Conservation (phyloP, 805 yeast species). For the Lipomyces kockii region DNA sequence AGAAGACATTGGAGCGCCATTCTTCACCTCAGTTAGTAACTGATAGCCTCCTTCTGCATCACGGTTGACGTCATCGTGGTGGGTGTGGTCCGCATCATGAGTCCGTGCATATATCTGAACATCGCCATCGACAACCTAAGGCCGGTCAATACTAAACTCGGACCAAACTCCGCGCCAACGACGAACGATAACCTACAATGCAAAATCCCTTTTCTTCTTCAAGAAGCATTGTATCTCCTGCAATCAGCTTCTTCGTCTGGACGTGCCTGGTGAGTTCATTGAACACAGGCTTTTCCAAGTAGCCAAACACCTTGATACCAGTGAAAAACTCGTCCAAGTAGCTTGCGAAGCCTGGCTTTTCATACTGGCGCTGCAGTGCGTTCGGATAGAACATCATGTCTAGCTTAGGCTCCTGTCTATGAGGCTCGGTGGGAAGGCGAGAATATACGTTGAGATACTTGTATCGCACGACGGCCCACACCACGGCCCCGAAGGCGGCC, state of each 20-base stretch:
- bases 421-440: slow-evolving; percentile 54
- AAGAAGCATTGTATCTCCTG: slow-evolving; percentile 74
- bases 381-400: slow-evolving; percentile 52
- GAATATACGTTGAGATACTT: slow-evolving; percentile 68
- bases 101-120: slow-evolving; percentile 75
- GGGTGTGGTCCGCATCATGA: slow-evolving; percentile 29
- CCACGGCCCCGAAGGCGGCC: slow-evolving; percentile 44
- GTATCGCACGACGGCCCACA: slow-evolving; percentile 62
- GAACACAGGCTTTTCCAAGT: slow-evolving; percentile 85
- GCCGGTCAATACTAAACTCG: not conserved
- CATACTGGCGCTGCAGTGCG: slow-evolving; percentile 40
- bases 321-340: slow-evolving; percentile 87
- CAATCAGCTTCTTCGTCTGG: slow-evolving; percentile 81
- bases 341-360: slow-evolving; percentile 57
- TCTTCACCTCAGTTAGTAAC: slow-evolving; percentile 39
- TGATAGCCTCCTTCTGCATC: slow-evolving; percentile 26
- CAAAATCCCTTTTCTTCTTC: slow-evolving; percentile 83
- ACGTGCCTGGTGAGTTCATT: slow-evolving; percentile 90
- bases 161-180: not conserved
- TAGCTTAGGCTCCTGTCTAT: slow-evolving; percentile 51
- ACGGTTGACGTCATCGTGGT: slow-evolving; percentile 7
- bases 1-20: slow-evolving; percentile 74
- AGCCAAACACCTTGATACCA: slow-evolving; percentile 93
- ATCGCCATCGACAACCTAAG: slow-evolving; percentile 75
- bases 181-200: slow-evolving; percentile 51